Evolutionary conservation across 352 stramenopile genomes (phyloP), one percentile per base, ranked within the genome.

Genomic region (Globisporangium lucens): DNA sequence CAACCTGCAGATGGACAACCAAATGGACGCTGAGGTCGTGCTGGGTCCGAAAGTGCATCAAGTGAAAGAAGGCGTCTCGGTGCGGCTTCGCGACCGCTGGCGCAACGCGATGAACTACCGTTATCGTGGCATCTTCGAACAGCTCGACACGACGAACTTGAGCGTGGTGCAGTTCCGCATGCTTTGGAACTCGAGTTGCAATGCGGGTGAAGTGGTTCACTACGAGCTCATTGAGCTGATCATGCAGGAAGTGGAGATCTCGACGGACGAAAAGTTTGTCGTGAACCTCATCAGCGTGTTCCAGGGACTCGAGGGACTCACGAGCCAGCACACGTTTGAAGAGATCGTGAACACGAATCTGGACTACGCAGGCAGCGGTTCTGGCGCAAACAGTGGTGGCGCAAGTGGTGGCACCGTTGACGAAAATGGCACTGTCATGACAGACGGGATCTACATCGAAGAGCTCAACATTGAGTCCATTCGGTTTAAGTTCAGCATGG

Each of bases 251-350:
- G 60, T 96, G n/a, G 87, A 94, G 66, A 84, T 96, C 15, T 95
- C 87, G 15, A 96, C 89, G 1, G 89, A 96, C 70, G 89, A 96
- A 63, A 96, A 95, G 71, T 96, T 96, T 74, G 86, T 96, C 6
- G 89, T 94, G 17, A 93, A 96, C 59, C 70, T 96, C 24, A 96
- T 96, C 64, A 94, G 78, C 12, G 89, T 96, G 12, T 96, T 96
- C 68, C 89, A 96, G 75, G 89, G 87, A 0, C 77, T 96, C 0
- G 89, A 92, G 46, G 80, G 75, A 20, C 74, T 96, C 43, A 82
- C 79, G 4, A 91, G 75, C 12, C 79, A 91, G 33, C 83, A 91
- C 47, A 79, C 76, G 1, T 96, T 96, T 68, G 86, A 95, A 27
- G 79, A 92, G 30, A 90, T 95, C 43, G 81, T 95, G 10, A 81